phyloP scores from a whole-genome alignment of 768 basidiomycete species.

The Lentinula sp. region DNA sequence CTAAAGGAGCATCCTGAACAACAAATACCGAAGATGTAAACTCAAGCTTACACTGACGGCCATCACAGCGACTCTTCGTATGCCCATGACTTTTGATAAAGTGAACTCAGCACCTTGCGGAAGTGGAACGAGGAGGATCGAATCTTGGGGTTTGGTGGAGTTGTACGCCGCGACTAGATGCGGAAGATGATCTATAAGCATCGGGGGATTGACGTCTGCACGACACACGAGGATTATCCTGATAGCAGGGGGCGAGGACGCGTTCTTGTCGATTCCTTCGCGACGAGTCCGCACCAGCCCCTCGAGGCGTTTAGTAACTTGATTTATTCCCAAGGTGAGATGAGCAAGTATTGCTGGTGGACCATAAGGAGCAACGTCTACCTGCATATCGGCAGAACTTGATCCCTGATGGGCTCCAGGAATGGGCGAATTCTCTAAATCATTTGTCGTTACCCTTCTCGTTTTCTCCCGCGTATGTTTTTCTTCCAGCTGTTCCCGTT shows the following conservation, averaged over 20 bases:
- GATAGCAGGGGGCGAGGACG: constrained; percentile 19
- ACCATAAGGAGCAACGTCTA: background rate
- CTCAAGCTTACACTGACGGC: constrained; percentile 54
- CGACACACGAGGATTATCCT: constrained; percentile 63
- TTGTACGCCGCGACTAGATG: constrained; percentile 76
- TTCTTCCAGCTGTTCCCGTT: constrained; percentile 17
- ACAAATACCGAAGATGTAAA: constrained; percentile 5
- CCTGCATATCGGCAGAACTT: background rate
- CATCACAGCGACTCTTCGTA: constrained; percentile 61
- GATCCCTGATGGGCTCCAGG: background rate
- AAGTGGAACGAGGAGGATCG: constrained; percentile 55
- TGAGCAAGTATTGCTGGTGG: constrained; percentile 40
- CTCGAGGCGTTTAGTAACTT: constrained; percentile 73
- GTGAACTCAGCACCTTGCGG: constrained; percentile 59
- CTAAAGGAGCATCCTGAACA: constrained; percentile 24
- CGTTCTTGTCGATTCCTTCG: constrained; percentile 1
- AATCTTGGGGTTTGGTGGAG: constrained; percentile 28
- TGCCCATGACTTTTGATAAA: constrained; percentile 56
- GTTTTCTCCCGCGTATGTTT: constrained; percentile 14
- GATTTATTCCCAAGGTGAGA: constrained; percentile 67
- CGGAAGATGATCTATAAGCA: constrained; percentile 70
- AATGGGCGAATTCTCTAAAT: background rate
- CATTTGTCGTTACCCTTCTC: constrained; percentile 9
- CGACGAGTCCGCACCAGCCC: constrained; percentile 28
- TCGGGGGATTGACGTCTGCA: constrained; percentile 68